Conservation (phyloP, 1,284 basidiomycete species). For the Peniophora sp. region DNA sequence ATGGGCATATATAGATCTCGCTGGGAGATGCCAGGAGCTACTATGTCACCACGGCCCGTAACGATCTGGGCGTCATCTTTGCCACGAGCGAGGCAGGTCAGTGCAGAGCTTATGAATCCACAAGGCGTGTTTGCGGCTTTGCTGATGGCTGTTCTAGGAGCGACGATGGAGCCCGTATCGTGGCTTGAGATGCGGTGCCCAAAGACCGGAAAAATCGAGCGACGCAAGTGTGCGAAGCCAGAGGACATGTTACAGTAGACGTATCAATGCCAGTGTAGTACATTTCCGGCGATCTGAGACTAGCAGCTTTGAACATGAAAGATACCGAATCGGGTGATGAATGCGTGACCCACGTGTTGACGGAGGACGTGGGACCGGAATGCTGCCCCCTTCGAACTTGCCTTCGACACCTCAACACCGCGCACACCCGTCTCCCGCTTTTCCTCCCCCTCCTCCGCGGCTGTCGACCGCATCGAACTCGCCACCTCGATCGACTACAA, state of each 20-base stretch:
- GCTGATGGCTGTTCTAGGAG: constrained; percentile 35
- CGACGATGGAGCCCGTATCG: constrained; percentile 75
- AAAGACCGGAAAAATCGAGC: constrained; percentile 74
- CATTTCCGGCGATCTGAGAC: not conserved
- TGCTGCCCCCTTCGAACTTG: too few relatives aligned
- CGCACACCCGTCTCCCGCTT: not conserved
- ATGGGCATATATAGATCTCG: constrained; percentile 55
- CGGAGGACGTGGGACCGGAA: too few relatives aligned
- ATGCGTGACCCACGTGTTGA: too few relatives aligned
- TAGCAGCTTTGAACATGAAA: not conserved
- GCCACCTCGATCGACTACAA: constrained; percentile 34
- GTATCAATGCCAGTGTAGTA: not conserved
- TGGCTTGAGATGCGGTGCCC: constrained; percentile 93
- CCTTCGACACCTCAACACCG: not conserved
- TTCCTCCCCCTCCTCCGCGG: constrained; percentile 10
- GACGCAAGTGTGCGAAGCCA: constrained; percentile 87
- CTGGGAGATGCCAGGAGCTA: constrained; percentile 91
- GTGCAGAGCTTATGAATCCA: constrained; percentile 8
- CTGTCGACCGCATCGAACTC: constrained; percentile 9
- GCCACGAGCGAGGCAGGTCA: constrained; percentile 76
- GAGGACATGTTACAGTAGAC: constrained; percentile 38
- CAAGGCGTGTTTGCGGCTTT: not conserved
- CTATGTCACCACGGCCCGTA: constrained; percentile 90
- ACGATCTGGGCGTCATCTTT: constrained; percentile 89
- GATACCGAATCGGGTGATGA: too few relatives aligned